Percentiles rank a stretch among this genome's conserved stretches.
These are phyloP conservation scores for Phlyctochytrium arcticum DNA, from an alignment of 192 early-diverging fungal species.

Conservation along the genomic window DNA sequence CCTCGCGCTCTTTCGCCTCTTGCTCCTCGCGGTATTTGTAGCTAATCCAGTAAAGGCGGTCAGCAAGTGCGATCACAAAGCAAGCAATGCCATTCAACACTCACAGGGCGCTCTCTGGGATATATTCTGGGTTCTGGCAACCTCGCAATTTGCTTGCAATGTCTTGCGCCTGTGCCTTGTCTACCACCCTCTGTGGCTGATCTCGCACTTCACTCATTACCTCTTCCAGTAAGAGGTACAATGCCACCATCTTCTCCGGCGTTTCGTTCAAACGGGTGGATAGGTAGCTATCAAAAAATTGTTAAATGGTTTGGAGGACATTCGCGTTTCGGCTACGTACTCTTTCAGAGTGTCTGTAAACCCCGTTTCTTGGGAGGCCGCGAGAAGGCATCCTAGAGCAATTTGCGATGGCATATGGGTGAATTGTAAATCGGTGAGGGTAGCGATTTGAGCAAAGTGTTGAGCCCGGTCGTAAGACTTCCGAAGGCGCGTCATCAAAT, in stretches of 20 bases:
- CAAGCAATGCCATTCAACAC: background rate
- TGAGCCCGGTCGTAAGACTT: conserved; percentile 17
- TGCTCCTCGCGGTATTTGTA: background rate
- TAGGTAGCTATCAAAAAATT: conserved; percentile 8
- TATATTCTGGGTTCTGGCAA: conserved; percentile 39
- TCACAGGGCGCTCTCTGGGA: conserved; percentile 27
- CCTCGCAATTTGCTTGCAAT: conserved; percentile 26
- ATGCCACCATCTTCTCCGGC: conserved; percentile 13
- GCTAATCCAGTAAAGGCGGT: background rate
- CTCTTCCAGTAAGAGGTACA: conserved; percentile 14
- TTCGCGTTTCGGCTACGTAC: conserved; percentile 26
- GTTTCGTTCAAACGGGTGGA: background rate
- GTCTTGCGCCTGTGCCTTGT: conserved; percentile 13
- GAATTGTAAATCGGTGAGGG: conserved; percentile 35
- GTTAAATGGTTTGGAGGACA: background rate
- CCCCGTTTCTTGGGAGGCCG: conserved; percentile 26
- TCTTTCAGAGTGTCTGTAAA: conserved; percentile 25
- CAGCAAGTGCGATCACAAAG: background rate
- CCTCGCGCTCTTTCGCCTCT: conserved; percentile 3
- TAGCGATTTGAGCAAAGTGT: conserved; percentile 24
- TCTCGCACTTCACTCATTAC: conserved; percentile 13
- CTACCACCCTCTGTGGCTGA: conserved; percentile 11
- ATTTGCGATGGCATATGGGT: conserved; percentile 45
- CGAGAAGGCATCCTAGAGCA: conserved; percentile 41
- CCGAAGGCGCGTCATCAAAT: conserved; percentile 17